Evolutionary conservation across 2,329 filamentous ascomycete species (phyloP).

Genomic region (Graphilbum fragrans): DNA sequence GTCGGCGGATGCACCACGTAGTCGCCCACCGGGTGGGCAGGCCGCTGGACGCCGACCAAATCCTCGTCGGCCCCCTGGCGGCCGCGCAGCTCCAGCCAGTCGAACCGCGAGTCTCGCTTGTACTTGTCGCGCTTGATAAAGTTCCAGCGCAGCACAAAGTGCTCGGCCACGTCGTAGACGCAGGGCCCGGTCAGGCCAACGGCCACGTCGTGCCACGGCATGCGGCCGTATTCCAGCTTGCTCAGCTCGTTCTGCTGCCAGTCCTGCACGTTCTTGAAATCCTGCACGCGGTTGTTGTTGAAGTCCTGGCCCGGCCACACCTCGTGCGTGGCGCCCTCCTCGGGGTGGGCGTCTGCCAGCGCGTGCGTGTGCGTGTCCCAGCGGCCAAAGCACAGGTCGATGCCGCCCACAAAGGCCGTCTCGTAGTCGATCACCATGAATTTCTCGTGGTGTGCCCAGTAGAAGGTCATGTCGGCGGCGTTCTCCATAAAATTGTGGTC

Average conservation of each 20-base stretch:
- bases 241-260: constrained; percentile 90
- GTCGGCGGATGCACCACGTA: constrained; percentile 72
- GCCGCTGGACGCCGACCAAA: constrained; percentile 75
- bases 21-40: constrained; percentile 77
- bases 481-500: constrained; percentile 95
- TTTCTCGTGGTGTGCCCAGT: constrained; percentile 97
- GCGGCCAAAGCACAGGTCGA: constrained; percentile 90
- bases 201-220: constrained; percentile 96
- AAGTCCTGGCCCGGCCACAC: constrained; percentile 95
- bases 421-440: constrained; percentile 91
- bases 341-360: constrained; percentile 77
- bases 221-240: constrained; percentile 83
- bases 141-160: constrained; percentile 93
- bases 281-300: constrained; percentile 94
- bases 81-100: constrained; percentile 74
- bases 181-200: constrained; percentile 86
- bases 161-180: constrained; percentile 89
- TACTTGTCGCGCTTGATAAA: constrained; percentile 97
- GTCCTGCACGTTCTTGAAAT: constrained; percentile 81
- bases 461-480: constrained; percentile 89
- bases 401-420: constrained; percentile 82
- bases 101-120: constrained; percentile 72
- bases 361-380: constrained; percentile 85
- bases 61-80: constrained; percentile 71
- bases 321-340: constrained; percentile 64